Evolutionary conservation across 495 filamentous ascomycete species (phyloP).

Genomic region (Emericellopsis terricola): DNA sequence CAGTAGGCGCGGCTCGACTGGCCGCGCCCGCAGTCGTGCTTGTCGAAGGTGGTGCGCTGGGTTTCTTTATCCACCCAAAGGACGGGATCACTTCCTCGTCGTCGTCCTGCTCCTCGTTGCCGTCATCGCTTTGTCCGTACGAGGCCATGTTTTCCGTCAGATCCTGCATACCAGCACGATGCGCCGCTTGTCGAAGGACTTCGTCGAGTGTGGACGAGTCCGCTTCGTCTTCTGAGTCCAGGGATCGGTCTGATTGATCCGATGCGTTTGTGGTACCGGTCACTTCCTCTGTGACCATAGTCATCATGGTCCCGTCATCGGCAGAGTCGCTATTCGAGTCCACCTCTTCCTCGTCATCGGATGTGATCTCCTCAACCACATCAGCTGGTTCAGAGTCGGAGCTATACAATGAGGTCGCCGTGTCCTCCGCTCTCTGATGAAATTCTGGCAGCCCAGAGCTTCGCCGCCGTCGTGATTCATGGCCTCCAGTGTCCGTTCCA

Average conservation of each 20-base stretch:
- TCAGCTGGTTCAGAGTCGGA: slow-evolving; percentile 45
- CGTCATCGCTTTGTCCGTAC: slow-evolving; percentile 52
- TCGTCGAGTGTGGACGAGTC: slow-evolving; percentile 47
- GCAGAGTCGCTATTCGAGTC: slow-evolving; percentile 42
- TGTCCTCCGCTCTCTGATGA: slow-evolving; percentile 43
- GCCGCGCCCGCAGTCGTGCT: too few relatives aligned
- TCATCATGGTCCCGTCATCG: slow-evolving; percentile 61
- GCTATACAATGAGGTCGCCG: slow-evolving; percentile 62
- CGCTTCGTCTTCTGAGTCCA: slow-evolving; percentile 32
- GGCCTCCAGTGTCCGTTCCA: slow-evolving; percentile 45
- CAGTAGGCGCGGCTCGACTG: background rate
- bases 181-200: slow-evolving; percentile 56
- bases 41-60: slow-evolving; percentile 6
- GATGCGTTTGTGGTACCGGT: slow-evolving; percentile 46
- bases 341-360: slow-evolving; percentile 24
- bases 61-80: slow-evolving; percentile 26
- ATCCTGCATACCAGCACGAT: slow-evolving; percentile 49
- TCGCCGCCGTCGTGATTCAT: slow-evolving; percentile 43
- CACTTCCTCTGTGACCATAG: slow-evolving; percentile 47
- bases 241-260: slow-evolving; percentile 33
- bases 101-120: slow-evolving; percentile 29
- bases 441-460: slow-evolving; percentile 46
- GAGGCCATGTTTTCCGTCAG: too few relatives aligned
- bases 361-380: slow-evolving; percentile 27
- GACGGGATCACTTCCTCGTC: slow-evolving; percentile 66